Evolutionary conservation across 352 stramenopile species (phyloP).

Genomic region (Halophytophthora batemanensis): DNA sequence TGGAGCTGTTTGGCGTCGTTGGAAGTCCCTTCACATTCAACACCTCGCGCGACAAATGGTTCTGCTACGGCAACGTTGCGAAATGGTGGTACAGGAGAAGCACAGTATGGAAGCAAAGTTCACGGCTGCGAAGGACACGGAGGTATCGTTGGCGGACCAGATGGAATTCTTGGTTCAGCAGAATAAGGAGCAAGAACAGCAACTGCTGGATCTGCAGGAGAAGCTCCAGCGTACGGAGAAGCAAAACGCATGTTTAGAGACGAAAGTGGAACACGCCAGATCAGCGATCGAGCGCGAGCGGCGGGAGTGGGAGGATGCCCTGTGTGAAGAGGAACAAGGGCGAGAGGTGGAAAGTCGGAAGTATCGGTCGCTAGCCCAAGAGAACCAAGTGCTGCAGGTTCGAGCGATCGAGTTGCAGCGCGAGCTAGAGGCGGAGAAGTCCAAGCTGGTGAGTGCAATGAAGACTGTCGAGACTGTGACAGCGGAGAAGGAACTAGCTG

Average conservation of each 20-base stretch:
- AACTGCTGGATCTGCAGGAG: conserved; percentile 34
- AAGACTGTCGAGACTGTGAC: conserved; percentile 14
- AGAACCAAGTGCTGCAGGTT: conserved; percentile 25
- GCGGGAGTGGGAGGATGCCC: conserved; percentile 23
- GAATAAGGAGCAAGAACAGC: conserved; percentile 20
- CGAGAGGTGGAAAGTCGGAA: conserved; percentile 22
- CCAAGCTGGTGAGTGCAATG: conserved; percentile 9
- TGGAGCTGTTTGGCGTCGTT: conserved; percentile 36
- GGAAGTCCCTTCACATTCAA: conserved; percentile 25
- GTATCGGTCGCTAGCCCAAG: conserved; percentile 31
- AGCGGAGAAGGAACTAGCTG: conserved; percentile 10
- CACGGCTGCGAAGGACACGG: conserved; percentile 30
- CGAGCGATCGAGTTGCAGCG: conserved; percentile 29
- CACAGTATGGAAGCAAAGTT: conserved; percentile 46
- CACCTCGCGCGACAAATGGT: conserved; percentile 16
- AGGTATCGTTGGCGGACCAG: conserved; percentile 36
- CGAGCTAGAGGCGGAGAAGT: conserved; percentile 21
- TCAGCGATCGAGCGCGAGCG: conserved; percentile 24
- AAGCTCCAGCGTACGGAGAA: conserved; percentile 32
- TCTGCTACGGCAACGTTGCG: conserved; percentile 10
- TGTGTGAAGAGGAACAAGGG: conserved; percentile 25
- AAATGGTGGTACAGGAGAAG: conserved; percentile 30
- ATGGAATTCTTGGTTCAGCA: conserved; percentile 26
- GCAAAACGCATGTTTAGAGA: conserved; percentile 13
- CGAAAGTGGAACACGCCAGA: conserved; percentile 19